Evolutionary conservation across 371 early-diverging fungal genomes (phyloP), one percentile per base, ranked within the genome.

Genomic region (Mucor plumbeus): DNA sequence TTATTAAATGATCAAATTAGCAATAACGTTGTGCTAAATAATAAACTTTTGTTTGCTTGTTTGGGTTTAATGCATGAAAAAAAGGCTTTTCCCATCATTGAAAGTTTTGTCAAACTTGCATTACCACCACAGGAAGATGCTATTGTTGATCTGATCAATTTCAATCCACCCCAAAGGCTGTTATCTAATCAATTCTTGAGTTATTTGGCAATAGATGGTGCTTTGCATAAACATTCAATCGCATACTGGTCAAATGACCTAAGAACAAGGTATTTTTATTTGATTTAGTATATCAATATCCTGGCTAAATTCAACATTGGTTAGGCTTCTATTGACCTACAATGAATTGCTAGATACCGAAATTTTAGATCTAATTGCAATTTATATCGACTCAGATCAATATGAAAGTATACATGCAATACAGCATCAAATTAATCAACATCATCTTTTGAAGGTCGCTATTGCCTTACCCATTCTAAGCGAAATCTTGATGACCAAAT

Each of bases 341-440:
- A 19, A 40, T 50, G 70, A 65, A 19, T 6, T 65, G 7, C 34
- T 70, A 31, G 66, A 62, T 9, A 62, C 58, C 4, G 62, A 70
- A 39, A 13, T 70, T 15, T 17, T 70, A 4, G 33, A 48, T 6
- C 13, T 70, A 0, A 62, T 65, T 7, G 40, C 56, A 31, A 15
- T 9, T 3, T 50, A 19, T 50, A 50, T 48, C n/a, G 43, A 62
- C 26, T 11, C 26, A 11, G 26, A 50, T 26, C 19, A 8, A 4
- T 50, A 50, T 21, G 11, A 19, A 21, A 11, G 11, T 8, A 7
- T 50, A 4, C 21, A 26, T 17, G 4, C 41, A 55, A 55, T 7
- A 9, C 17, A 50, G 15, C 26, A 17, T 15, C 1, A 13, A 26
- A 33, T 43, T 39, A 10, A 13, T 11, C 38, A 70, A 19, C 14